Evolutionary conservation across 306 rosid genomes (phyloP).

Genomic region (Benincasa hispida): DNA sequence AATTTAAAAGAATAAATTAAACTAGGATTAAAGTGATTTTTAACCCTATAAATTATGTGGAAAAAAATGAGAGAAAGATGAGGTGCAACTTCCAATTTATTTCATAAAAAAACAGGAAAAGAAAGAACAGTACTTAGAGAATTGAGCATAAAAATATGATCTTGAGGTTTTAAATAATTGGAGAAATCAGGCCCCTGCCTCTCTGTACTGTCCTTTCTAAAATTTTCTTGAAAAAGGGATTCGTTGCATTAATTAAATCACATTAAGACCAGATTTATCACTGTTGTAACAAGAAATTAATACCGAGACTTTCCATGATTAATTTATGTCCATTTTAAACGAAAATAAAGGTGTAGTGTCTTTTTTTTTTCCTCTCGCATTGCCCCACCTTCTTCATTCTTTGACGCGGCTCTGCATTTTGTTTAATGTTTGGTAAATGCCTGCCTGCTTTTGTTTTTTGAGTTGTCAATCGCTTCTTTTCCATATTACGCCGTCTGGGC

Average conservation of each 20-base stretch:
- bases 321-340: neutral
- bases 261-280: neutral
- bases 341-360: neutral
- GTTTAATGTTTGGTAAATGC: neutral
- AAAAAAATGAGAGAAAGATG: neutral
- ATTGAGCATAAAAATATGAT: neutral
- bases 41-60: neutral
- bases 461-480: neutral
- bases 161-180: neutral
- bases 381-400: neutral
- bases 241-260: neutral
- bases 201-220: neutral
- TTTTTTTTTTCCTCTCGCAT: neutral
- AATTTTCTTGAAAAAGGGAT: neutral
- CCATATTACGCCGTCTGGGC: neutral
- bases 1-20: too few relatives aligned
- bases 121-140: neutral
- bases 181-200: neutral
- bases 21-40: too few relatives aligned
- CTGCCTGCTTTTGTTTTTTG: neutral
- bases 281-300: neutral
- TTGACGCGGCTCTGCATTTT: slow-evolving; percentile 2
- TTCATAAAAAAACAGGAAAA: neutral
- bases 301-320: neutral
- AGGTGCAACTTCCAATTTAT: neutral